phyloP scores from a whole-genome alignment of 73 alveolate species.

The Urostyla sp. region DNA sequence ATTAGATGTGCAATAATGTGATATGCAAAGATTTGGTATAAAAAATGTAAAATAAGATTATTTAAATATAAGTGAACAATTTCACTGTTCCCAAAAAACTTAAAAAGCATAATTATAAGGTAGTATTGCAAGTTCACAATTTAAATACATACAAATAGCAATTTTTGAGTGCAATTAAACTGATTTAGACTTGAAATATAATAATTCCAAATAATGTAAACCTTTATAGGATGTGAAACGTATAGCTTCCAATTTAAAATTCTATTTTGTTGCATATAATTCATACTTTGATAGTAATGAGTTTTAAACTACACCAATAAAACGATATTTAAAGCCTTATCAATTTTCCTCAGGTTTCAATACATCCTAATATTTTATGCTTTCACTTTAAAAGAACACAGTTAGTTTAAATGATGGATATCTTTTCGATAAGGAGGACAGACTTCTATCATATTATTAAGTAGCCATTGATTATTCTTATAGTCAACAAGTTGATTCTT shows the following conservation, averaged over 20 bases:
- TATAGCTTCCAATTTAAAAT: neutral
- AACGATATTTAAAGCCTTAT: neutral
- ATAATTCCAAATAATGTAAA: neutral
- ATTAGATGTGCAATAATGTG: neutral
- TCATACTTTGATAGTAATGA: neutral
- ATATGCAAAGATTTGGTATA: neutral
- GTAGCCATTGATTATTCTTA: neutral
- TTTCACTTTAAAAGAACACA: neutral
- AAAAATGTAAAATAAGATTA: neutral
- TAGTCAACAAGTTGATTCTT: neutral
- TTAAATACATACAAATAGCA: neutral
- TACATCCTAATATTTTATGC: neutral
- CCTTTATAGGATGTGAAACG: neutral
- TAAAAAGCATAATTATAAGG: neutral
- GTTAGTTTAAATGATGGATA: neutral
- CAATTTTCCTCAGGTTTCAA: neutral
- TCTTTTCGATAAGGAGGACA: neutral
- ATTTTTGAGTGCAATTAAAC: neutral
- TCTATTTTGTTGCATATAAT: neutral
- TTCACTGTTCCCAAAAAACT: neutral
- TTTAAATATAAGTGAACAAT: neutral
- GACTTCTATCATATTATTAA: neutral
- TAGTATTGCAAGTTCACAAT: neutral
- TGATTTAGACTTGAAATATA: neutral
- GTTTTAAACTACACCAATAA: neutral